Evolutionary conservation across 1,139 yeast genomes (phyloP).

Genomic region (Nakaseomyces kungkrabaensis): DNA sequence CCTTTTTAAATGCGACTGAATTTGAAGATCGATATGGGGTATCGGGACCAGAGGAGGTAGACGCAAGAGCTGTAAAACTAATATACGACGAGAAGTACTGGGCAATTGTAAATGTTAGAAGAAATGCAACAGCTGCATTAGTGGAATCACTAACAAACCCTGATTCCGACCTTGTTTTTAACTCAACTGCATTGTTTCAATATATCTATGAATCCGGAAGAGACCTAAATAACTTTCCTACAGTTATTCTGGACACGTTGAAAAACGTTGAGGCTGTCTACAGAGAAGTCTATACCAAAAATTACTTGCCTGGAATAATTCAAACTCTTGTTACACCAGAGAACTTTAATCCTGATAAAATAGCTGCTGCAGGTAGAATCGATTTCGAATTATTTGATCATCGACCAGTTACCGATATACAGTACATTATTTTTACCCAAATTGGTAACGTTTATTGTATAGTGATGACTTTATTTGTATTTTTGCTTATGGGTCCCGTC

Average conservation of each 20-base stretch:
- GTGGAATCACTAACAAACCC: conserved; percentile 29
- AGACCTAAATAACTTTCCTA: conserved; percentile 37
- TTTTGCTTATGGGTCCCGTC: conserved; percentile 46
- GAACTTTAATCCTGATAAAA: conserved; percentile 6
- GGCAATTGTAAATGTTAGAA: conserved; percentile 40
- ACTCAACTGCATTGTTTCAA: conserved; percentile 22
- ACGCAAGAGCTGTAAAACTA: conserved; percentile 32
- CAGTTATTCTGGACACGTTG: conserved; percentile 35
- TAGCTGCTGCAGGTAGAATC: conserved; percentile 6
- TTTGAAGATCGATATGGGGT: conserved; percentile 26
- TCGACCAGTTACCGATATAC: conserved; percentile 42
- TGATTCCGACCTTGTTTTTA: conserved; percentile 16
- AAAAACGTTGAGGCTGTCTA: conserved; percentile 27
- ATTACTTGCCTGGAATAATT: conserved; percentile 19
- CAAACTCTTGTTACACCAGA: conserved; percentile 13
- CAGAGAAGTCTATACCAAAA: conserved; percentile 21
- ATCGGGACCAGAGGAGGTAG: conserved; percentile 29
- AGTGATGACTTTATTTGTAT: conserved; percentile 54
- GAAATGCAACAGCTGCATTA: conserved; percentile 36
- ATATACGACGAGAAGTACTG: conserved; percentile 45
- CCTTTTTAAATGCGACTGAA: conserved; percentile 23
- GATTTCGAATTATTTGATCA: conserved; percentile 36
- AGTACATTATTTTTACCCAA: conserved; percentile 53
- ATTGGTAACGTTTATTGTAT: conserved; percentile 70
- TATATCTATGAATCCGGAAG: conserved; percentile 43